These are phyloP conservation scores for Erysimum cheiri DNA, from an alignment of 441 rosid genomes.

Conservation along the genomic window DNA sequence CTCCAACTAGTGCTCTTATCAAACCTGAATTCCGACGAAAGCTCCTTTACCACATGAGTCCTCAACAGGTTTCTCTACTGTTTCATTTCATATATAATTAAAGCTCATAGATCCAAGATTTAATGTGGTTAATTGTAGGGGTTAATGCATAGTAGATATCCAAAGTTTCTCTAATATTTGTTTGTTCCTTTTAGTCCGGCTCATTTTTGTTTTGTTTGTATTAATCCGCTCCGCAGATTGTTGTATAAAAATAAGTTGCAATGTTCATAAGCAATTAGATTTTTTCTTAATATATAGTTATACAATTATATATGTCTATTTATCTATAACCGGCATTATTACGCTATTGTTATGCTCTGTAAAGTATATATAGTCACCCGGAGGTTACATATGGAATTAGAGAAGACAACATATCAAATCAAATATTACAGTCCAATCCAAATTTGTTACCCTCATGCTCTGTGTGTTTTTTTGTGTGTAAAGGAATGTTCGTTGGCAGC, in stretches of 20 bases:
- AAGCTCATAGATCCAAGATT: not conserved
- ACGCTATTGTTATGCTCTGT: not conserved
- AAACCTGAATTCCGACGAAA: slow-evolving; percentile 64
- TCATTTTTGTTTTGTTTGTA: not conserved
- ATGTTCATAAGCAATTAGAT: too few relatives aligned
- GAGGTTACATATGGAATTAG: not conserved
- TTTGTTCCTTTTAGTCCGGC: not conserved
- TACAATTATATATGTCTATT: not conserved
- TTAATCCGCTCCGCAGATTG: too few relatives aligned
- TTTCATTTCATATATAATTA: slow-evolving; percentile 10
- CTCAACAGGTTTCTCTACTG: slow-evolving; percentile 64
- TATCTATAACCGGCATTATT: not conserved
- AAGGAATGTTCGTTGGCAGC: slow-evolving; percentile 67
- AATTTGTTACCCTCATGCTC: not conserved
- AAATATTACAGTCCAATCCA: not conserved
- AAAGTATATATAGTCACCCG: not conserved
- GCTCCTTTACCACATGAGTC: slow-evolving; percentile 69
- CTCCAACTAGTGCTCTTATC: slow-evolving; percentile 76
- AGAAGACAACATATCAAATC: not conserved
- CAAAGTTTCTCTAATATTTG: not conserved
- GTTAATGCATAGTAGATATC: not conserved
- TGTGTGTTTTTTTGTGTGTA: not conserved
- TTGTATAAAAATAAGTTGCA: too few relatives aligned
- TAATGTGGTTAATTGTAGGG: not conserved
- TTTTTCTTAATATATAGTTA: not conserved